Conservation (phyloP, 169 alveolate species). For the Cryptosporidium sp. region DNA sequence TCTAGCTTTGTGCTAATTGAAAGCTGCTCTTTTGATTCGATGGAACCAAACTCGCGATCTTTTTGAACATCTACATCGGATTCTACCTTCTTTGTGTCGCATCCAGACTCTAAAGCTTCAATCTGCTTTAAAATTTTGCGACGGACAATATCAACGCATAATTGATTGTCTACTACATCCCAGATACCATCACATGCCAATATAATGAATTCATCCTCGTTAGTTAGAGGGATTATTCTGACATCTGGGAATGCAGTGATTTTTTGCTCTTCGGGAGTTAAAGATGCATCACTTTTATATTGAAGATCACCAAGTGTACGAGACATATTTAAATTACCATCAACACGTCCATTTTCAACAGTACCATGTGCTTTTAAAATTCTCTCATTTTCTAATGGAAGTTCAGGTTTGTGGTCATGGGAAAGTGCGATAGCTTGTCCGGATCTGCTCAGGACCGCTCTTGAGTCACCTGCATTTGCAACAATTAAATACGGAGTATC, state of each 20-base stretch:
- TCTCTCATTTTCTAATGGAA: conserved; percentile 92
- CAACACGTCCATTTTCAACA: conserved; percentile 94
- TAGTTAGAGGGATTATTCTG: conserved; percentile 83
- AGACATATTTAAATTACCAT: conserved; percentile 95
- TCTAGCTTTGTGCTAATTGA: conserved; percentile 15
- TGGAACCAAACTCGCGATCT: conserved; percentile 1
- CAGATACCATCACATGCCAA: conserved; percentile 99
- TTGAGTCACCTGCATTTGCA: conserved; percentile 99
- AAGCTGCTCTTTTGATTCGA: conserved; percentile 40
- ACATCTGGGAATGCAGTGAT: conserved; percentile 96
- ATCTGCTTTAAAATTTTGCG: conserved; percentile 64
- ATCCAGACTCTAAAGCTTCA: conserved; percentile 21
- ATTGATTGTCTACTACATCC: conserved; percentile 95
- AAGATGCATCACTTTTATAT: conserved; percentile 89
- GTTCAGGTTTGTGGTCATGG: conserved; percentile 98
- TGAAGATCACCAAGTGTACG: conserved; percentile 97
- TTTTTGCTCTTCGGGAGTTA: conserved; percentile 91
- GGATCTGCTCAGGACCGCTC: conserved; percentile 94
- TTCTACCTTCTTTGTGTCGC: conserved; percentile 16
- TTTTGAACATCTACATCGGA: conserved; percentile 29
- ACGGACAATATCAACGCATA: conserved; percentile 90
- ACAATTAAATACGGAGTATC: conserved; percentile 83
- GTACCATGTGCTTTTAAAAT: conserved; percentile 95
- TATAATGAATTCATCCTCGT: conserved; percentile 93
- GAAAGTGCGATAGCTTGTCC: conserved; percentile 93